Percentiles rank a stretch among this genome's conserved stretches.
These are phyloP conservation scores for Cladochytrium replicatum DNA, from an alignment of 192 early-diverging fungal species.

Conservation along the genomic window DNA sequence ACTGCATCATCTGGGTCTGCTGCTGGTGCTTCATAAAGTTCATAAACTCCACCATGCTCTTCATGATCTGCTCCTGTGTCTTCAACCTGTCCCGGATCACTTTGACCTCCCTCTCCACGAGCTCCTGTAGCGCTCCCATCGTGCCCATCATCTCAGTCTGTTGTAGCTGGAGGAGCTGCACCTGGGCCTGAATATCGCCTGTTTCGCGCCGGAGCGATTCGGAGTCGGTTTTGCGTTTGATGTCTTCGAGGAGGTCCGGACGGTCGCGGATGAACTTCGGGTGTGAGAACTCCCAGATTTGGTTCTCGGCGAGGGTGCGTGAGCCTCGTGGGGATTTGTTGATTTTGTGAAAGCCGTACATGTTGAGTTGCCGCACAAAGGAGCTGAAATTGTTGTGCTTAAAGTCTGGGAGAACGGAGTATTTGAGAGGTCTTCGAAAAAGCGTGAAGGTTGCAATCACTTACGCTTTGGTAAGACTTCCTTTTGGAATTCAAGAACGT, in stretches of 20 bases:
- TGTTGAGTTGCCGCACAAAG: constrained; percentile 64
- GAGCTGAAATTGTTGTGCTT: constrained; percentile 88
- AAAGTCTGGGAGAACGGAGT: constrained; percentile 40
- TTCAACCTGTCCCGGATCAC: constrained; percentile 63
- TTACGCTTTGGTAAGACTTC: constrained; percentile 76
- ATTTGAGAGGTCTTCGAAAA: not conserved
- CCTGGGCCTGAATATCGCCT: constrained; percentile 63
- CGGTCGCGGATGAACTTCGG: constrained; percentile 68
- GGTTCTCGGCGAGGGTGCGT: constrained; percentile 76
- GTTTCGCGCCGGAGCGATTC: constrained; percentile 62
- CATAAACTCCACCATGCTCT: constrained; percentile 54
- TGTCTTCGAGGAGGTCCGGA: constrained; percentile 74
- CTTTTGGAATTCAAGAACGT: constrained; percentile 79
- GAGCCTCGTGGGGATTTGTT: constrained; percentile 82
- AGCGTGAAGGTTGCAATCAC: constrained; percentile 3
- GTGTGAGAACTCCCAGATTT: constrained; percentile 87
- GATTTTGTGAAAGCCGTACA: constrained; percentile 73
- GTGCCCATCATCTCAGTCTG: constrained; percentile 68
- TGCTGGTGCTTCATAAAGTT: constrained; percentile 12
- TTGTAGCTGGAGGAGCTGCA: constrained; percentile 65
- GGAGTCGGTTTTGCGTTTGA: constrained; percentile 86
- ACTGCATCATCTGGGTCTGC: not conserved
- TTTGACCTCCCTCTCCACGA: constrained; percentile 61
- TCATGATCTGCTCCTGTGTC: constrained; percentile 56
- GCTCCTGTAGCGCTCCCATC: constrained; percentile 61